These are phyloP conservation scores for Lactarius sp. DNA, from an alignment of 768 basidiomycete genomes.

Conservation along the genomic window DNA sequence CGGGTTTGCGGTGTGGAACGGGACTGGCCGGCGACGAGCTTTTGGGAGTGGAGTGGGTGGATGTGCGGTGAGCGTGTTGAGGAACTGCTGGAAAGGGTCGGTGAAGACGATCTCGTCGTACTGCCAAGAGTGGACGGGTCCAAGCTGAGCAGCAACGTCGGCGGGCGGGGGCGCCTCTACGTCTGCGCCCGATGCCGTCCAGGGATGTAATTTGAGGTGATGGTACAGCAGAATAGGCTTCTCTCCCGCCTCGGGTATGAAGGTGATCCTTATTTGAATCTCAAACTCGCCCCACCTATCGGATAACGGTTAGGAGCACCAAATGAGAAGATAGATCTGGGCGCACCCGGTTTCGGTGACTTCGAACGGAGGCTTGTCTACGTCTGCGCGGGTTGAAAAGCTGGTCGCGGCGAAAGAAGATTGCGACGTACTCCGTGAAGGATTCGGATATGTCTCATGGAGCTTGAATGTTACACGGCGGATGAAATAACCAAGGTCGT, in stretches of 20 bases:
- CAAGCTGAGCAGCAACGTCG: slow-evolving; percentile 59
- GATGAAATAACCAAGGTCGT: slow-evolving; percentile 87
- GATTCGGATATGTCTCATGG: slow-evolving; percentile 93
- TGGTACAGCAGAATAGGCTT: slow-evolving; percentile 86
- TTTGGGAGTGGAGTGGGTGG: slow-evolving; percentile 80
- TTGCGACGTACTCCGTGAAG: slow-evolving; percentile 68
- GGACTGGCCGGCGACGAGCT: slow-evolving; percentile 53
- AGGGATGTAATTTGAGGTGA: slow-evolving; percentile 93
- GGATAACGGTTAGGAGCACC: not conserved
- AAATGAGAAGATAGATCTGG: not conserved
- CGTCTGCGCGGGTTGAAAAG: slow-evolving; percentile 42
- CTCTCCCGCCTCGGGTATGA: slow-evolving; percentile 84
- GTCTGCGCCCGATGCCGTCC: slow-evolving; percentile 59
- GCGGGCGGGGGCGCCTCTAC: slow-evolving; percentile 65
- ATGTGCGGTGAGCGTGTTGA: slow-evolving; percentile 73
- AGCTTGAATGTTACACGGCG: slow-evolving; percentile 96
- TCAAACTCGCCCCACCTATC: slow-evolving; percentile 97
- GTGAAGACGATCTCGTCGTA: slow-evolving; percentile 98
- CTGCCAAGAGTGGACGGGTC: slow-evolving; percentile 94
- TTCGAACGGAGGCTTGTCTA: slow-evolving; percentile 92
- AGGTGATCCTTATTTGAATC: slow-evolving; percentile 86
- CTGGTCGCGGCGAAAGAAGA: not conserved
- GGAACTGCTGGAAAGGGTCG: slow-evolving; percentile 86
- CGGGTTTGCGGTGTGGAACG: slow-evolving; percentile 58
- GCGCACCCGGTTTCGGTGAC: slow-evolving; percentile 90